Conservation (phyloP, 1,284 basidiomycete species). For the Sparassis latifolia region DNA sequence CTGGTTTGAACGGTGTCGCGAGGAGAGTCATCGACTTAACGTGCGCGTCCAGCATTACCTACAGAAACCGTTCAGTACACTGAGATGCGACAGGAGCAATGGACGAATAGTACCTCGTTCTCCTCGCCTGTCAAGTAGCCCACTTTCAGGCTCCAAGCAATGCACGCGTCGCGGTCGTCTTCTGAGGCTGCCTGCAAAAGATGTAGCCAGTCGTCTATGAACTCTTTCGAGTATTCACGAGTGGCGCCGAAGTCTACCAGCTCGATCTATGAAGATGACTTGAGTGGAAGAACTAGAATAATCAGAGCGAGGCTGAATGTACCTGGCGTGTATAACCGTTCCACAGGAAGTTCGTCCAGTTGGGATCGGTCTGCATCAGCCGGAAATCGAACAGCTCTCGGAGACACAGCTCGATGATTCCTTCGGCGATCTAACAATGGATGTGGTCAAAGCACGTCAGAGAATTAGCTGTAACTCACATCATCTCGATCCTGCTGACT, state of each 20-base stretch:
- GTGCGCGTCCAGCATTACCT: slow-evolving; percentile 90
- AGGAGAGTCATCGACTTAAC: slow-evolving; percentile 79
- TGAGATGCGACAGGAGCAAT: background rate
- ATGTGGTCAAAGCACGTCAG: slow-evolving; percentile 1
- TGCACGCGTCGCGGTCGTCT: slow-evolving; percentile 67
- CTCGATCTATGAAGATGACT: slow-evolving; percentile 49
- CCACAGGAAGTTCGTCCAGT: slow-evolving; percentile 98
- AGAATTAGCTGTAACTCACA: slow-evolving; percentile 37
- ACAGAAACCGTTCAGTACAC: background rate
- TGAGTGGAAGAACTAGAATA: background rate
- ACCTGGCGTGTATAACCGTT: slow-evolving; percentile 56
- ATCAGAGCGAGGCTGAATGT: background rate
- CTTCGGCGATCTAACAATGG: slow-evolving; percentile 65
- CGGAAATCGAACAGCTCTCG: slow-evolving; percentile 89
- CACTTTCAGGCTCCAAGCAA: slow-evolving; percentile 70
- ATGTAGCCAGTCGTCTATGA: slow-evolving; percentile 86
- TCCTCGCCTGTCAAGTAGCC: slow-evolving; percentile 93
- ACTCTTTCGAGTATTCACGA: slow-evolving; percentile 77
- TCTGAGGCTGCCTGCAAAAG: slow-evolving; percentile 75
- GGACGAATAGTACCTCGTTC: slow-evolving; percentile 48
- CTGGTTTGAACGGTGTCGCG: slow-evolving; percentile 70
- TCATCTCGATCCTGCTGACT: slow-evolving; percentile 68
- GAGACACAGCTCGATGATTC: slow-evolving; percentile 83
- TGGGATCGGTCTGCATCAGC: slow-evolving; percentile 98
- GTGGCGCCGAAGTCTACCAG: slow-evolving; percentile 97